Percentiles rank a stretch among this genome's conserved stretches.
Evolutionary conservation across 148 eudicot species (phyloP).

Genomic region (Nepenthes mirabilis): DNA sequence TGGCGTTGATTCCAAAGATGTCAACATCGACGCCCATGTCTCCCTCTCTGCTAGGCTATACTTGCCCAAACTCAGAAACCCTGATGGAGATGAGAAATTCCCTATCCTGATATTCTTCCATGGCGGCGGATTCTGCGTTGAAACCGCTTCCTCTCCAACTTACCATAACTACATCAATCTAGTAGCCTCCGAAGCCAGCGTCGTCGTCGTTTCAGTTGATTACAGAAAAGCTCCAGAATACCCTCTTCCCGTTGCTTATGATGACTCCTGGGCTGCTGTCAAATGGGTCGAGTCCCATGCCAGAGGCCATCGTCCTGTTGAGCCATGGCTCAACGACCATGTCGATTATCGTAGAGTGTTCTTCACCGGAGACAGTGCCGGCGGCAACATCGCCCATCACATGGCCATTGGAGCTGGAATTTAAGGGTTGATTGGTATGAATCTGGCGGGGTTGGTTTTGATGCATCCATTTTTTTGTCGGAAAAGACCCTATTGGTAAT

Average conservation of each 20-base stretch:
- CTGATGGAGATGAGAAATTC: not conserved
- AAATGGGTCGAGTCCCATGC: constrained; percentile 14
- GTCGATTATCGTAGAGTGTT: constrained; percentile 21
- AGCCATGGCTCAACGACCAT: constrained; percentile 26
- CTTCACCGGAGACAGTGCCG: constrained; percentile 56
- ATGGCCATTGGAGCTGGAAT: constrained; percentile 14
- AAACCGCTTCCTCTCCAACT: constrained; percentile 11
- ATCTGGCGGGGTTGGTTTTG: constrained; percentile 14
- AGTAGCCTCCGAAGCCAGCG: constrained; percentile 13
- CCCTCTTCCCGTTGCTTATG: constrained; percentile 21
- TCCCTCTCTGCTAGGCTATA: not conserved
- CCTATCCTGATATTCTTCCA: constrained; percentile 20
- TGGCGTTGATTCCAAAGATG: too few relatives aligned
- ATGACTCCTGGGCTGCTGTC: constrained; percentile 26
- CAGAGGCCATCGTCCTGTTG: constrained; percentile 1
- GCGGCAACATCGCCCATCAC: constrained; percentile 29
- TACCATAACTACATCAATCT: constrained; percentile 14
- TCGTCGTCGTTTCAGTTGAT: constrained; percentile 23
- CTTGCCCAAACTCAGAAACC: not conserved
- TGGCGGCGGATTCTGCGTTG: constrained; percentile 24
- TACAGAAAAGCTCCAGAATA: constrained; percentile 42
- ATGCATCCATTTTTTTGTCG: constrained; percentile 14
- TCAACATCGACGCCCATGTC: too few relatives aligned
- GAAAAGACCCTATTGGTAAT: constrained; percentile 7
- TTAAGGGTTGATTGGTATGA: not conserved